phyloP scores from a whole-genome alignment of 768 basidiomycete genomes.

The Boletus patriciae region DNA sequence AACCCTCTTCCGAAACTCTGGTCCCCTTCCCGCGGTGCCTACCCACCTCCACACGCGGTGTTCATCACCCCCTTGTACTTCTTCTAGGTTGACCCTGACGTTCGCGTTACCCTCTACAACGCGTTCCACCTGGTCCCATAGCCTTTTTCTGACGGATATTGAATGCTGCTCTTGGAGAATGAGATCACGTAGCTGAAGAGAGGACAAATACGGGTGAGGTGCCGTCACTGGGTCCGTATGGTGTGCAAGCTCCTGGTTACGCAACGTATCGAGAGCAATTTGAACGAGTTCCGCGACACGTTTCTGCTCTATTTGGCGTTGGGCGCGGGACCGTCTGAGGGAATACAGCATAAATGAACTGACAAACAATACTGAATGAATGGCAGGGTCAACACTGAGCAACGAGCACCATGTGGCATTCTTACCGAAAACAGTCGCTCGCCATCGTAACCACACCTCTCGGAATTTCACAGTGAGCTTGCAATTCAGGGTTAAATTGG shows the following conservation, averaged over 20 bases:
- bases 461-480: slow-evolving; percentile 62
- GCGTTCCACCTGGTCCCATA: slow-evolving; percentile 84
- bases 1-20: slow-evolving; percentile 37
- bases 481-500: slow-evolving; percentile 67
- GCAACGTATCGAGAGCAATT: slow-evolving; percentile 75
- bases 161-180: slow-evolving; percentile 82
- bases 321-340: slow-evolving; percentile 41
- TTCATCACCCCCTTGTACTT: slow-evolving; percentile 83
- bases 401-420: slow-evolving; percentile 4
- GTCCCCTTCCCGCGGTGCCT: slow-evolving; percentile 46
- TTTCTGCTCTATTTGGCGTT: slow-evolving; percentile 55
- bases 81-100: slow-evolving; percentile 80
- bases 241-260: slow-evolving; percentile 79
- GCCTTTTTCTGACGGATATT: slow-evolving; percentile 54
- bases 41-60: slow-evolving; percentile 92
- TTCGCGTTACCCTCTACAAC: slow-evolving; percentile 91
- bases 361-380: slow-evolving; percentile 31
- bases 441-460: slow-evolving; percentile 70
- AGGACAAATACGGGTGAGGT: slow-evolving; percentile 76
- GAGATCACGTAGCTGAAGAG: slow-evolving; percentile 84
- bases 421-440: slow-evolving; percentile 60
- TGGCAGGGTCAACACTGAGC: slow-evolving; percentile 17
- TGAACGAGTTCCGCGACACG: slow-evolving; percentile 75
- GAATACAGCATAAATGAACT: slow-evolving; percentile 15
- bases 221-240: slow-evolving; percentile 77